Evolutionary conservation across 768 basidiomycete genomes (phyloP).

Genomic region (Tulasnella sp.): DNA sequence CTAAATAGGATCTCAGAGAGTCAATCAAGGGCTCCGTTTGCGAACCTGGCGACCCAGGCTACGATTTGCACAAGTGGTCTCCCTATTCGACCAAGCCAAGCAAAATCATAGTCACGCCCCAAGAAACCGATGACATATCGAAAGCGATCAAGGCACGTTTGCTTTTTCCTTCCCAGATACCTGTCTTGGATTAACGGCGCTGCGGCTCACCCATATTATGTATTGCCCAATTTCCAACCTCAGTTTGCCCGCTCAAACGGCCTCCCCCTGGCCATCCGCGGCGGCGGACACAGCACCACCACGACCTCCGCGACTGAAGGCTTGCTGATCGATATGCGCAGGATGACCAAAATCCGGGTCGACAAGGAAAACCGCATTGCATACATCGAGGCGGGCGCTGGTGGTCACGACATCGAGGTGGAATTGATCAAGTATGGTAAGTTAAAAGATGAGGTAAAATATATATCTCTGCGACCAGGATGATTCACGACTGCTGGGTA

Average conservation of each 20-base stretch:
- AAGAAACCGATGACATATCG: not conserved
- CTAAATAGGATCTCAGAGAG: not conserved
- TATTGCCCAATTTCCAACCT: too few relatives aligned
- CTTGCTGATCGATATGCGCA: slow-evolving; percentile 26
- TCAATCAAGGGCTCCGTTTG: not conserved
- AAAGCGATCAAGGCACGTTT: not conserved
- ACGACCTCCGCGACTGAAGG: slow-evolving; percentile 25
- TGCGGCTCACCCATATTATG: too few relatives aligned
- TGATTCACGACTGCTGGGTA: not conserved
- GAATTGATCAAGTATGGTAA: slow-evolving; percentile 27
- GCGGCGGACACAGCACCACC: slow-evolving; percentile 25
- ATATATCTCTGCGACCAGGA: too few relatives aligned
- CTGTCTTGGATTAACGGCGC: too few relatives aligned
- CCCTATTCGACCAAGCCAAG: slow-evolving; percentile 29
- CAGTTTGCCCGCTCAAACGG: slow-evolving; percentile 5
- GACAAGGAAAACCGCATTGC: slow-evolving; percentile 18
- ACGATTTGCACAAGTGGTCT: slow-evolving; percentile 31
- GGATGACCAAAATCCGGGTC: slow-evolving; percentile 20
- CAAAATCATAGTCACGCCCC: slow-evolving; percentile 17
- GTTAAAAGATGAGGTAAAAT: not conserved
- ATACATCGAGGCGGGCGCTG: slow-evolving; percentile 26
- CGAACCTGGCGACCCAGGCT: slow-evolving; percentile 22
- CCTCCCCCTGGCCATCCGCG: slow-evolving; percentile 11
- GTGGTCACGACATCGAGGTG: slow-evolving; percentile 13
- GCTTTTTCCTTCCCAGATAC: too few relatives aligned